Evolutionary conservation across 2,329 filamentous ascomycete genomes (phyloP).

Genomic region (Fusarium nelsonii): DNA sequence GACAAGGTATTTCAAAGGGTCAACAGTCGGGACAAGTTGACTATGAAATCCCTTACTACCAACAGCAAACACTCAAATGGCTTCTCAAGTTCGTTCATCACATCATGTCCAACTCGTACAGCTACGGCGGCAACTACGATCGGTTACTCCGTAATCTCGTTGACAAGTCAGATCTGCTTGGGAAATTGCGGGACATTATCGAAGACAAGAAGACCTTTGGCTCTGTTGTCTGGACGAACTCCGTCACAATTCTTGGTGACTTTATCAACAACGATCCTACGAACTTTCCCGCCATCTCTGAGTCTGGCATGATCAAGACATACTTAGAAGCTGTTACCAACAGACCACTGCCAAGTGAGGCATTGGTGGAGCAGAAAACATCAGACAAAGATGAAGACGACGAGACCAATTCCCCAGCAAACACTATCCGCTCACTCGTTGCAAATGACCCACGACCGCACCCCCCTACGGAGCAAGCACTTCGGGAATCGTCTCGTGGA

Average conservation of each 20-base stretch:
- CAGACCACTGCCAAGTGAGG: slow-evolving; percentile 55
- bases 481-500: slow-evolving; percentile 59
- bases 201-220: slow-evolving; percentile 84
- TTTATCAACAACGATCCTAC: slow-evolving; percentile 99
- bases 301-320: slow-evolving; percentile 89
- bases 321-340: slow-evolving; percentile 85
- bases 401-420: slow-evolving; percentile 54
- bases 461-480: slow-evolving; percentile 64
- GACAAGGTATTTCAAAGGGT: slow-evolving; percentile 77
- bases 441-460: slow-evolving; percentile 60
- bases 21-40: slow-evolving; percentile 86
- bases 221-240: slow-evolving; percentile 94
- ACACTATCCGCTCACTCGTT: slow-evolving; percentile 56
- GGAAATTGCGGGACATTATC: slow-evolving; percentile 83
- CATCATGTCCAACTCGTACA: slow-evolving; percentile 83
- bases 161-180: slow-evolving; percentile 87
- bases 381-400: slow-evolving; percentile 50
- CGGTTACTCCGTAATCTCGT: slow-evolving; percentile 92
- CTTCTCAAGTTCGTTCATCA: slow-evolving; percentile 96
- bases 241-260: slow-evolving; percentile 89
- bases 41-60: slow-evolving; percentile 92
- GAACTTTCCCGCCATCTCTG: slow-evolving; percentile 94
- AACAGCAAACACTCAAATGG: slow-evolving; percentile 93
- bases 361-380: slow-evolving; percentile 49
- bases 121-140: slow-evolving; percentile 83